Percentiles rank a stretch among this genome's conserved stretches.
phyloP scores from a whole-genome alignment of 176 grass and related monocot species.

The Avena insularis region DNA sequence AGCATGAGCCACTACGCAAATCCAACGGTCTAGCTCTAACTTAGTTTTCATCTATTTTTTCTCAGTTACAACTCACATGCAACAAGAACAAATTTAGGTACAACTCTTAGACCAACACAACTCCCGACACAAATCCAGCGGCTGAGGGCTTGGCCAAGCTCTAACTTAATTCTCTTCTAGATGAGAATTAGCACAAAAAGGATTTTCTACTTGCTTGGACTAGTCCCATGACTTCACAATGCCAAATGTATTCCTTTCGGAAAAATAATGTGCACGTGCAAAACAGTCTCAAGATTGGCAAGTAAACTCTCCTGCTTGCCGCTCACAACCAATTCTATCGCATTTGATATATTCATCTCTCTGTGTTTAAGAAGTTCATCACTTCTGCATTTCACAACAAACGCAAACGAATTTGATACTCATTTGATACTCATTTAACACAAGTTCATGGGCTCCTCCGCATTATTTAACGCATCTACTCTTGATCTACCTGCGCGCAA shows the following conservation, averaged over 20 bases:
- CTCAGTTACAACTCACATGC: no score
- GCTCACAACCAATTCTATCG: background rate
- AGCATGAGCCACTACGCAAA: no score
- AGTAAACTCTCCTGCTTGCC: constrained; percentile 53
- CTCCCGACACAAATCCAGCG: no score
- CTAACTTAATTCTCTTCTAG: no score
- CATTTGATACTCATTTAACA: background rate
- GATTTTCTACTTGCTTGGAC: background rate
- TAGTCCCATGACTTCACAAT: background rate
- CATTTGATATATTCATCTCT: constrained; percentile 9
- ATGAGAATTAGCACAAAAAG: no score
- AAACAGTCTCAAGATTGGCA: constrained; percentile 49
- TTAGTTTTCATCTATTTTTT: no score
- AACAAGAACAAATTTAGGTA: no score
- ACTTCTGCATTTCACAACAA: constrained; percentile 29
- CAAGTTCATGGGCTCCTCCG: background rate
- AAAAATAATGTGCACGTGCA: constrained; percentile 3
- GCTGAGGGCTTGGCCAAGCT: no score
- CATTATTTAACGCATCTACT: constrained; percentile 37
- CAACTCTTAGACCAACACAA: no score
- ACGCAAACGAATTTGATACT: constrained; percentile 4
- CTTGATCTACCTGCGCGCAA: constrained; percentile 48
- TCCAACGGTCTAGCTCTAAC: no score
- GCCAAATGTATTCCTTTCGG: background rate
- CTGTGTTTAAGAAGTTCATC: background rate